phyloP scores from a whole-genome alignment of 129 eudicot species.

The Kitagawia praeruptora region DNA sequence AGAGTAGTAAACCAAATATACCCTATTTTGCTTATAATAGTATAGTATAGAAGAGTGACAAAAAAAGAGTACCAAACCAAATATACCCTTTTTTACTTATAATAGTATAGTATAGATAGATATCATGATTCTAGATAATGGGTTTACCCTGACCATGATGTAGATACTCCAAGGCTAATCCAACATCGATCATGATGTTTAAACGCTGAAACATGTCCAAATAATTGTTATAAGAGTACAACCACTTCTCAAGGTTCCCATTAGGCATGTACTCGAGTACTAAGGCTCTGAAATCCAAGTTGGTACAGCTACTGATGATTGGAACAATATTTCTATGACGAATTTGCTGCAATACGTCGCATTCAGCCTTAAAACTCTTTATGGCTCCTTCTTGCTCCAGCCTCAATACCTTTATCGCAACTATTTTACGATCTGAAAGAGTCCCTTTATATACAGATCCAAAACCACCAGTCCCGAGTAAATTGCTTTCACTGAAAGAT shows the following conservation, averaged over 20 bases:
- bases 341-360: constrained; percentile 32
- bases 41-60: too few species aligned
- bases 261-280: constrained; percentile 45
- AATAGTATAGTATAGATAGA: too few species aligned
- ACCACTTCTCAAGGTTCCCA: constrained; percentile 42
- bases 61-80: too few species aligned
- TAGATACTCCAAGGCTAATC: constrained; percentile 40
- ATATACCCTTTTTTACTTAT: too few species aligned
- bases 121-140: too few species aligned
- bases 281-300: constrained; percentile 36
- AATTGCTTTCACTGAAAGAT: constrained; percentile 7
- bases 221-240: constrained; percentile 23
- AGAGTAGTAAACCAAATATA: too few species aligned
- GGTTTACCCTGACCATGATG: constrained; percentile 32
- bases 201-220: constrained; percentile 24
- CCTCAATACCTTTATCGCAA: constrained; percentile 36
- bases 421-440: constrained; percentile 14
- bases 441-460: constrained; percentile 18
- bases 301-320: constrained; percentile 34
- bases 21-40: too few species aligned
- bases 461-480: constrained; percentile 9
- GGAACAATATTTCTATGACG: constrained; percentile 41
- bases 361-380: constrained; percentile 42
- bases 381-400: constrained; percentile 24
- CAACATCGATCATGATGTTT: constrained; percentile 37